Evolutionary conservation across 805 yeast species (phyloP).

Genomic region (Peterozyma toletana): DNA sequence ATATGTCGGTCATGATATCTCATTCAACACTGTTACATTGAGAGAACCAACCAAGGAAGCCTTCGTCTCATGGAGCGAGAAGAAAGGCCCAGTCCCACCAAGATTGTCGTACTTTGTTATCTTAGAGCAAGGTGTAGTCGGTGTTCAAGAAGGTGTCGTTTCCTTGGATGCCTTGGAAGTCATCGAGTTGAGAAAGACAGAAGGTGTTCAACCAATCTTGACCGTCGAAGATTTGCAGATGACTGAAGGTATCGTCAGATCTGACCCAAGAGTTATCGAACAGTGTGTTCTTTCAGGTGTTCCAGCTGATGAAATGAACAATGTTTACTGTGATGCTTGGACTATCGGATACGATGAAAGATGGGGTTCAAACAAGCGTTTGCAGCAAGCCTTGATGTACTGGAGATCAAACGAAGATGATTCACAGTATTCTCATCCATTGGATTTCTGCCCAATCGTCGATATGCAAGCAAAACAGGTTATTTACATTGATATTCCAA

Average conservation of each 20-base stretch:
- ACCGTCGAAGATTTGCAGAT: conserved; percentile 59
- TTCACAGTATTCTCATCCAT: conserved; percentile 60
- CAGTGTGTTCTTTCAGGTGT: conserved; percentile 69
- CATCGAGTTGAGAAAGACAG: conserved; percentile 37
- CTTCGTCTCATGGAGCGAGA: conserved; percentile 59
- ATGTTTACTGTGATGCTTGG: conserved; percentile 62
- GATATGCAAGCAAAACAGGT: conserved; percentile 67
- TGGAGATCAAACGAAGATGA: conserved; percentile 73
- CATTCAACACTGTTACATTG: conserved; percentile 64
- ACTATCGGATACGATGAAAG: conserved; percentile 58
- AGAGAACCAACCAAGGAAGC: conserved; percentile 64
- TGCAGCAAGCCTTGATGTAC: conserved; percentile 77
- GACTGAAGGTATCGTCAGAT: conserved; percentile 60
- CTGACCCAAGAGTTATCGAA: conserved; percentile 64
- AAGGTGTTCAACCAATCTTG: conserved; percentile 68
- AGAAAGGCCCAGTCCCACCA: conserved; percentile 54
- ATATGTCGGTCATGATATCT: conserved; percentile 35
- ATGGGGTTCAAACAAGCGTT: conserved; percentile 69
- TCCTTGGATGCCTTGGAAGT: conserved; percentile 44
- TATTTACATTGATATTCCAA: conserved; percentile 68
- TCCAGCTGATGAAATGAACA: conserved; percentile 53
- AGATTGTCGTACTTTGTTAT: conserved; percentile 63
- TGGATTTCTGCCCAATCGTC: conserved; percentile 77
- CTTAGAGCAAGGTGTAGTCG: conserved; percentile 48
- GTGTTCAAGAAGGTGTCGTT: conserved; percentile 67